Evolutionary conservation across 2,329 filamentous ascomycete genomes (phyloP), one percentile per base, ranked within the genome.

Genomic region (Elsinoe fawcettii): DNA sequence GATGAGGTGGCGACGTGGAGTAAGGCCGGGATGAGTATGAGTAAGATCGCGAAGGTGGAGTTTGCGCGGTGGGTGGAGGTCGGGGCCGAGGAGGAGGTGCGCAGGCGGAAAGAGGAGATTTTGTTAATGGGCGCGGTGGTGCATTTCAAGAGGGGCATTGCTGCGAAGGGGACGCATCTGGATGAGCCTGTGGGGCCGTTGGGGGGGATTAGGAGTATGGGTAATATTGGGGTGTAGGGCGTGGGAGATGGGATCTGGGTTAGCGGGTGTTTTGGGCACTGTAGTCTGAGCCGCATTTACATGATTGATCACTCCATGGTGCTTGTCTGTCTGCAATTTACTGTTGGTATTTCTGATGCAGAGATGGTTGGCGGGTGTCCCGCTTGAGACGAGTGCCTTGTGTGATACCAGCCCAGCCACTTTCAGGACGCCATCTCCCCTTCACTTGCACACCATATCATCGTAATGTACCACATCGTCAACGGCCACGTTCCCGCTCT

Each of bases 1-100:
- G 49, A 53, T 36, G 49, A 53, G 20, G 49, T 53, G 2, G 49
- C 49, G 16, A 25, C 9, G n/a, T 53, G 49, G 49, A 37, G 12
- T 6, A 23, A 39, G 3, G 49, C 20, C 2, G 32, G 32, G 7
- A 39, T 36, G 49, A 25, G 30, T n/a, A 37, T 18, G 49, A 36
- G 20, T 25, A 53, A 53, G 20, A 16, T 53, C 20, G 49, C 25
- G 14, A 39, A 23, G 30, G 12, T 53, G 49, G 49, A 39, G 12
- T 53, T 53, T 16, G 30, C 30, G 49, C 16, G 49, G 22, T 53
- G 49, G 49, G 18, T 53, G 30, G 30, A 53, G 32, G 49, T 36
- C 8, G 49, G 32, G 32, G 14, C n/a, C 32, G 49, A 14, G 30
- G 49, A 39, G 32, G 49, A 37, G 14, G 32, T 22, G 14, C 2